Evolutionary conservation across 2,329 filamentous ascomycete species (phyloP).

Genomic region (Neonectria magnoliae): DNA sequence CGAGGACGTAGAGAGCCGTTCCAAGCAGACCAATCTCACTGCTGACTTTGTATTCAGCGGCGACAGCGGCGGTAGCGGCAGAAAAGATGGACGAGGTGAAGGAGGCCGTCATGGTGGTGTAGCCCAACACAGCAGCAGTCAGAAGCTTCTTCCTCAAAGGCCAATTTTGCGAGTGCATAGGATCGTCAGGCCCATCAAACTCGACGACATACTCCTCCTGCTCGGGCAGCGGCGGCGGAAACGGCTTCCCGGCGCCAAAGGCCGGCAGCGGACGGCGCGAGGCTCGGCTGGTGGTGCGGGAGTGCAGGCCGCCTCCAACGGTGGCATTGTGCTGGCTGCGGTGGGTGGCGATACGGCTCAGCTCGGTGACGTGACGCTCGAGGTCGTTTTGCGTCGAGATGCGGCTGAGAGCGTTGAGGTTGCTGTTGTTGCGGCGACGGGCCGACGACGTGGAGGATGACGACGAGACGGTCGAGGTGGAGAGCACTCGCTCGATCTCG

Average conservation of each 20-base stretch:
- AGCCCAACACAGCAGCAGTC: slow-evolving; percentile 75
- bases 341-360: slow-evolving; percentile 77
- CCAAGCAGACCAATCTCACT: slow-evolving; percentile 71
- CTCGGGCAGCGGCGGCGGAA: slow-evolving; percentile 74
- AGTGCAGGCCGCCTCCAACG: slow-evolving; percentile 64
- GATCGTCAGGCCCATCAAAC: slow-evolving; percentile 86
- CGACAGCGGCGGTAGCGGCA: slow-evolving; percentile 67
- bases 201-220: slow-evolving; percentile 83
- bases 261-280: slow-evolving; percentile 69
- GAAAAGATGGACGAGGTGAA: slow-evolving; percentile 84
- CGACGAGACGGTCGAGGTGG: slow-evolving; percentile 60
- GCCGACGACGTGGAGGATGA: slow-evolving; percentile 54
- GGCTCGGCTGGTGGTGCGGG: slow-evolving; percentile 55
- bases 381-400: slow-evolving; percentile 73
- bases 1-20: slow-evolving; percentile 75
- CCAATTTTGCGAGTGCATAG: slow-evolving; percentile 90
- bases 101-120: slow-evolving; percentile 75
- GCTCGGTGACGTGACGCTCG: slow-evolving; percentile 73
- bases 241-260: slow-evolving; percentile 80
- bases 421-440: slow-evolving; percentile 36
- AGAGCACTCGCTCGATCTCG: slow-evolving; percentile 69
- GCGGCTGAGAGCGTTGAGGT: slow-evolving; percentile 63
- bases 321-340: slow-evolving; percentile 76
- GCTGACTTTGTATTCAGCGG: slow-evolving; percentile 68
- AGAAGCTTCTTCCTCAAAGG: slow-evolving; percentile 78